Evolutionary conservation across 257 asterid species (phyloP), one percentile per base, ranked within the genome.

Genomic region (Osmanthus fragrans): DNA sequence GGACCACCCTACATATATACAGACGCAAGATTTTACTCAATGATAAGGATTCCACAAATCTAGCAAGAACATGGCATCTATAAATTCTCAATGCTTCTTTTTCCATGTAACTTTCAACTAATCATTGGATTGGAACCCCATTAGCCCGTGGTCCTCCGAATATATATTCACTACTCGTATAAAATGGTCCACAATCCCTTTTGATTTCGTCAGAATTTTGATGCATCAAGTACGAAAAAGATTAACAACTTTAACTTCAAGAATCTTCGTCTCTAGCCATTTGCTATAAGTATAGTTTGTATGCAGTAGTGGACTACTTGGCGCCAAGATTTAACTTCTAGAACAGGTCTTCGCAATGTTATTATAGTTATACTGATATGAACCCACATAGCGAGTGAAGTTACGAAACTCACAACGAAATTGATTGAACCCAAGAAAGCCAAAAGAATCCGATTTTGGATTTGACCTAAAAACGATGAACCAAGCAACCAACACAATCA

Each of bases 91-190:
- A 15, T 23, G 68, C 34, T 25, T 23, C 16, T 60, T 60, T 60
- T 60, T 25, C 32, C 33, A 11, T 8, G 68, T 73, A 63, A 21
- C 77, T 72, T 78, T 73, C 74, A 79, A 21, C 40, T 72, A 79
- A 79, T 79, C 74, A 79, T 79, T 79, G 73, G 49, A 23, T 36
- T 19, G 45, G 54, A 70, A 25, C 54, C 51, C 2, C 51, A 36
- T 7, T 36, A 36, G 15, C 11, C 25, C 71, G 0, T 51, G 21
- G 33, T 34, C 32, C 68, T 60, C 16, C 68, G 32, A 21, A 25
- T 60, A 25, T 25, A 25, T 0, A 25, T 63, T 4, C 10, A 1
- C 69, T 11, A 63, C 69, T 63, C 25, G 33, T 60, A 23, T 27
- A 23, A 3, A 63, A 25, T 16, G 67, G 69, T 63, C 69, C 34